These are phyloP conservation scores for Paecilomyces fulvus DNA, from an alignment of 2,329 filamentous ascomycete species.

Conservation along the genomic window DNA sequence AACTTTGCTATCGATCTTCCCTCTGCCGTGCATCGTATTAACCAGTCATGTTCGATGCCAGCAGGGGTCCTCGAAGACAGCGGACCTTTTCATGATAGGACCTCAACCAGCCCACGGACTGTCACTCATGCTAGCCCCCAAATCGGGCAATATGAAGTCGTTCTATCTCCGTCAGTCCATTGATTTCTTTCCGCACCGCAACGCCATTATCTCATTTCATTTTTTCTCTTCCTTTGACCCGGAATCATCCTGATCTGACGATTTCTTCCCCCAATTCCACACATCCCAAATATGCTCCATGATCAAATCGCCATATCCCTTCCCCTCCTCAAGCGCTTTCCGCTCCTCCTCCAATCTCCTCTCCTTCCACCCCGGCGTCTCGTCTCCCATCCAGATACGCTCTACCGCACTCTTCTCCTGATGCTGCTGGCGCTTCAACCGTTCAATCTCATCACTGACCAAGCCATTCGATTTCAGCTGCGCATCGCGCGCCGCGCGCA, in stretches of 20 bases:
- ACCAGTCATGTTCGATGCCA: too few relatives aligned
- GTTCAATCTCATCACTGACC: slow-evolving; percentile 23
- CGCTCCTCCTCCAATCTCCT: slow-evolving; percentile 32
- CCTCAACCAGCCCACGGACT: too few relatives aligned
- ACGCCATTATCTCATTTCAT: slow-evolving; percentile 4
- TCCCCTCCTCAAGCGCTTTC: slow-evolving; percentile 34
- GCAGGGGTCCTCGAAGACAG: too few relatives aligned
- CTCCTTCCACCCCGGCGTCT: slow-evolving; percentile 37
- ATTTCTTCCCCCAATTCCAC: slow-evolving; percentile 31
- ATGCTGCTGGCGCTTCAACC: slow-evolving; percentile 20
- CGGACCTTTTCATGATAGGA: too few relatives aligned
- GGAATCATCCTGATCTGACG: slow-evolving; percentile 10
- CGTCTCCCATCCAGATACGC: slow-evolving; percentile 33
- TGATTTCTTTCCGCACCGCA: background rate
- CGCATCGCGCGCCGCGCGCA: slow-evolving; percentile 20
- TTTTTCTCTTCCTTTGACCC: slow-evolving; percentile 11
- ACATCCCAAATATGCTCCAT: slow-evolving; percentile 40
- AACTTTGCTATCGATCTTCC: background rate
- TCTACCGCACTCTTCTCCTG: slow-evolving; percentile 20
- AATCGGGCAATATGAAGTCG: too few relatives aligned
- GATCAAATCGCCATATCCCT: slow-evolving; percentile 39
- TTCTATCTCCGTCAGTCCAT: background rate
- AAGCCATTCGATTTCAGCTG: slow-evolving; percentile 14
- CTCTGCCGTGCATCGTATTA: background rate
- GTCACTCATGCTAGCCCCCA: too few relatives aligned